Conservation (phyloP, 129 eudicot genomes). For the Ambrosia trifida region DNA sequence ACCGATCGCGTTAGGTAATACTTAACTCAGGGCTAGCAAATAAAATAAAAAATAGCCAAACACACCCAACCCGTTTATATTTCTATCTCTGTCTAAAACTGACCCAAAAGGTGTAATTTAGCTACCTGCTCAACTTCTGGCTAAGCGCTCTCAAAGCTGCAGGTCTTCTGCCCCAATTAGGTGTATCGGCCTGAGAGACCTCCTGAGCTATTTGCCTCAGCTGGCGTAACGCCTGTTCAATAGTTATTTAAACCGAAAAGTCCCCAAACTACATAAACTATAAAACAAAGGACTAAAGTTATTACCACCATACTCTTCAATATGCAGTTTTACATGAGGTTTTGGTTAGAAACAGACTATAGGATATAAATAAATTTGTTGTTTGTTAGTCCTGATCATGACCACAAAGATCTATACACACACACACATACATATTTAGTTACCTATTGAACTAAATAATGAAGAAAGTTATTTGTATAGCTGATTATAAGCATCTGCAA, state of each 20-base stretch:
- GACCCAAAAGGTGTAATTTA: not conserved
- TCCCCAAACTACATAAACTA: not conserved
- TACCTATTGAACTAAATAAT: too few species aligned
- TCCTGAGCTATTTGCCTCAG: conserved; percentile 85
- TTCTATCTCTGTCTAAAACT: not conserved
- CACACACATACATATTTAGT: too few species aligned
- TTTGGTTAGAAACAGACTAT: too few species aligned
- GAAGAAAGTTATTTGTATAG: too few species aligned
- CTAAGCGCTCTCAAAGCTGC: conserved; percentile 86
- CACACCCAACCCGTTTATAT: not conserved
- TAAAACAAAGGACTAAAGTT: not conserved
- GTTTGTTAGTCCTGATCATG: too few species aligned
- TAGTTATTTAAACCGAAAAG: not conserved
- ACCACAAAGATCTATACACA: too few species aligned
- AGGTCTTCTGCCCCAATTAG: conserved; percentile 90
- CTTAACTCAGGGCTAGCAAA: not conserved
- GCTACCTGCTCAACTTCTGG: conserved; percentile 80
- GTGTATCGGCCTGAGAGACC: conserved; percentile 65
- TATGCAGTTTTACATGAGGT: too few species aligned
- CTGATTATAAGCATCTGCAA: too few species aligned
- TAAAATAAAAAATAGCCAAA: not conserved
- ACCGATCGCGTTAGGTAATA: not conserved
- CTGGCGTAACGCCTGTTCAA: conserved; percentile 81
- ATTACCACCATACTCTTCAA: conserved; percentile 78
- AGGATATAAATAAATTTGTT: too few species aligned